Percentiles rank a stretch among this genome's conserved stretches.
Evolutionary conservation across 495 filamentous ascomycete species (phyloP).

Genomic region (Aspergillus heteromorphus): DNA sequence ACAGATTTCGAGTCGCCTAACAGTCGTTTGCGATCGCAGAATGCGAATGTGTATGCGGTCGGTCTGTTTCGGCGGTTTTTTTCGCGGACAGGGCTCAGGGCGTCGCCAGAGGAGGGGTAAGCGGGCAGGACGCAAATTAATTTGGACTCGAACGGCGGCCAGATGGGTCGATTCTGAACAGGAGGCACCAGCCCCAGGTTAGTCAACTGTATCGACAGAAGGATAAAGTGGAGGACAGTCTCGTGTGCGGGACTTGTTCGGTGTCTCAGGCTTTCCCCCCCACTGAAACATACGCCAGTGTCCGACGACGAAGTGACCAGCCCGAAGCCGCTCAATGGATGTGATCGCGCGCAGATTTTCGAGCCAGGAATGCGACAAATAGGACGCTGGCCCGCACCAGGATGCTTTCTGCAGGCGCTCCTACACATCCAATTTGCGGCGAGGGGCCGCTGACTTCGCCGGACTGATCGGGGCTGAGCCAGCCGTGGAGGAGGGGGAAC

Average conservation of each 20-base stretch:
- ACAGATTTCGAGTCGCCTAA: background rate
- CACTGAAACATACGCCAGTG: background rate
- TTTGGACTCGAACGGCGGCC: background rate
- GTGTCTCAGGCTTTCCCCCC: background rate
- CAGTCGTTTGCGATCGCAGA: background rate
- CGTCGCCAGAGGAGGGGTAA: background rate
- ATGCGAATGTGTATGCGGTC: background rate
- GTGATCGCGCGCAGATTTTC: background rate
- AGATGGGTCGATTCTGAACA: background rate
- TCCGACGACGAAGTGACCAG: background rate
- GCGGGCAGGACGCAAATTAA: background rate
- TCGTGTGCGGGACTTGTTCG: background rate
- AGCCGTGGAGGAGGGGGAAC: background rate
- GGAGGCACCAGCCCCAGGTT: background rate
- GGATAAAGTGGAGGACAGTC: background rate
- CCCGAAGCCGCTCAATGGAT: background rate
- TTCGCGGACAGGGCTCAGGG: background rate
- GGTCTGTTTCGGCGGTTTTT: conserved; percentile 4
- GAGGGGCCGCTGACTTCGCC: background rate
- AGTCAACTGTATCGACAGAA: background rate
- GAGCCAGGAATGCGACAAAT: background rate
- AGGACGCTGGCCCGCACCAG: background rate
- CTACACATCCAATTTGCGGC: background rate
- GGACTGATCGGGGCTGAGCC: background rate
- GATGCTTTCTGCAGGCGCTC: background rate